These are phyloP conservation scores for Helotiales sp. DNA, from an alignment of 2,329 filamentous ascomycete genomes.

Conservation along the genomic window DNA sequence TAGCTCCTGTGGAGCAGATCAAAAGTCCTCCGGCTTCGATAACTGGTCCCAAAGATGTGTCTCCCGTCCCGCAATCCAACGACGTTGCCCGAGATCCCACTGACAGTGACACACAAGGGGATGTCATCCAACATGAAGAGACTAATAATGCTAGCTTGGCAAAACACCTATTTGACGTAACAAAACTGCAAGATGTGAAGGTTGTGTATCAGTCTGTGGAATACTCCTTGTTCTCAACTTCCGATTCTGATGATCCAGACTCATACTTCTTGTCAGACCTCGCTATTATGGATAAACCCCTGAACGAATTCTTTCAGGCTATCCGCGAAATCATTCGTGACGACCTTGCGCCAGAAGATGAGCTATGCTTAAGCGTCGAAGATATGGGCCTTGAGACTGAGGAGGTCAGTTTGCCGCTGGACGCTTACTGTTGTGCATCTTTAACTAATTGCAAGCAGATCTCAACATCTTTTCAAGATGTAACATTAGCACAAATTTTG, in stretches of 20 bases:
- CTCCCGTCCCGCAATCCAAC: not conserved
- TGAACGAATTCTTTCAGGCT: constrained; percentile 56
- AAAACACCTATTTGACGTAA: not conserved
- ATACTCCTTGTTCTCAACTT: constrained; percentile 59
- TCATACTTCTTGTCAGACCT: constrained; percentile 58
- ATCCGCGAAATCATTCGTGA: constrained; percentile 55
- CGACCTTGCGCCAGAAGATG: constrained; percentile 55
- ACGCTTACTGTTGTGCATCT: constrained; percentile 16
- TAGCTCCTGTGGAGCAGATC: not conserved
- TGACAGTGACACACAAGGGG: not conserved
- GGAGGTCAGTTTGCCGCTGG: constrained; percentile 48
- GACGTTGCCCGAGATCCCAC: not conserved
- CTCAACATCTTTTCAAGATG: constrained; percentile 46
- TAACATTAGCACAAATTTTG: constrained; percentile 57
- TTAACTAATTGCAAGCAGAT: constrained; percentile 42
- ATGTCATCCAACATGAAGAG: not conserved
- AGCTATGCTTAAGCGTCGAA: constrained; percentile 56
- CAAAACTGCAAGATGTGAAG: constrained; percentile 42
- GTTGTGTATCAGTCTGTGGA: constrained; percentile 56
- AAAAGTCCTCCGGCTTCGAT: constrained; percentile 16
- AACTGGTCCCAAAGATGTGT: not conserved
- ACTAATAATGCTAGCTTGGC: not conserved
- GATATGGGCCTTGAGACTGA: constrained; percentile 54
- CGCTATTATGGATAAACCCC: constrained; percentile 49
- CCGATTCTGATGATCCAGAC: constrained; percentile 51